phyloP scores from a whole-genome alignment of 2,329 filamentous ascomycete species.

The Lecanicillium sp. region DNA sequence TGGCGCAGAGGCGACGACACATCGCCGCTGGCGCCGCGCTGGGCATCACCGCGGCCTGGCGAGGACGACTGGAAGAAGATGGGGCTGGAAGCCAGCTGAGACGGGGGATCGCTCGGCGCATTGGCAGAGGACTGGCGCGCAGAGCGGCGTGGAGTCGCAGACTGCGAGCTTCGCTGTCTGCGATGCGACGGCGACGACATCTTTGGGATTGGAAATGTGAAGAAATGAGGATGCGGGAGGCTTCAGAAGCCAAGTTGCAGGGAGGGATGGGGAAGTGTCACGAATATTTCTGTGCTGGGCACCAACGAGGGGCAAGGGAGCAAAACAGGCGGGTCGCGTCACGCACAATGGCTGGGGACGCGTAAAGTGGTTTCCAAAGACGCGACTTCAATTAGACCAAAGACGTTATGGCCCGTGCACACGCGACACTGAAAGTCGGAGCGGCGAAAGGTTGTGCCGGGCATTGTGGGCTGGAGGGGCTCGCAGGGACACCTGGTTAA shows the following conservation, averaged over 20 bases:
- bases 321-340: constrained; percentile 20
- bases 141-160: constrained; percentile 36
- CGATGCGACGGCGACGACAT: constrained; percentile 43
- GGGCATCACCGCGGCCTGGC: constrained; percentile 25
- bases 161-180: constrained; percentile 46
- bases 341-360: constrained; percentile 20
- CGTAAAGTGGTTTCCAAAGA: constrained; percentile 35
- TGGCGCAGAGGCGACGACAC: constrained; percentile 51
- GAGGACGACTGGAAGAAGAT: constrained; percentile 64
- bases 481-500: constrained; percentile 14
- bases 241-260: background rate
- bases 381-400: constrained; percentile 17
- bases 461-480: constrained; percentile 11
- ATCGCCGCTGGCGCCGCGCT: constrained; percentile 28
- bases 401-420: constrained; percentile 20
- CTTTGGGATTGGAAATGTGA: constrained; percentile 15
- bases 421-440: constrained; percentile 18
- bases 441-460: constrained; percentile 29
- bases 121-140: constrained; percentile 33
- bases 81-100: constrained; percentile 67
- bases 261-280: constrained; percentile 19
- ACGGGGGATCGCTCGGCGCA: constrained; percentile 42
- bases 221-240: constrained; percentile 11
- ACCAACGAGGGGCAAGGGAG: constrained; percentile 20
- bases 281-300: constrained; percentile 14